phyloP scores from a whole-genome alignment of 2,329 filamentous ascomycete genomes.

The Aspergillus pseudotamarii region DNA sequence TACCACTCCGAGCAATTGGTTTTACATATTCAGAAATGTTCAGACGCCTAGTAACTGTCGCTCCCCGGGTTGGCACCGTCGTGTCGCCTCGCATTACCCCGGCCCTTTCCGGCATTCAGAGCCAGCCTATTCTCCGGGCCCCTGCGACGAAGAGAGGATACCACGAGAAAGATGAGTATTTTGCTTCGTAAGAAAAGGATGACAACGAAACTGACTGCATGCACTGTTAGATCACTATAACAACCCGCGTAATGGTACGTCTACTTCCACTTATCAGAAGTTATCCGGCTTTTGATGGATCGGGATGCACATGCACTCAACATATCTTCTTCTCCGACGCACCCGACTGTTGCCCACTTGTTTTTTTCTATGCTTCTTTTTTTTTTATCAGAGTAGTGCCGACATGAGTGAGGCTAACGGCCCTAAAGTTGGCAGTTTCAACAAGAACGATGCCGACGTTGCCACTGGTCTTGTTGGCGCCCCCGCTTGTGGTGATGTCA shows the following conservation, averaged over 20 bases:
- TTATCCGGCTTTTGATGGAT: neutral
- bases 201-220: constrained; percentile 20
- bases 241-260: constrained; percentile 67
- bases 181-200: neutral
- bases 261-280: neutral
- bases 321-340: neutral
- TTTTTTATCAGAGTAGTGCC: constrained; percentile 1
- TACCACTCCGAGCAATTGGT: neutral
- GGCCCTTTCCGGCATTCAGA: constrained; percentile 47
- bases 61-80: constrained; percentile 56
- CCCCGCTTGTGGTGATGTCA: constrained; percentile 89
- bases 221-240: constrained; percentile 79
- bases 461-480: constrained; percentile 89
- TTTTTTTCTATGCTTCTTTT: neutral
- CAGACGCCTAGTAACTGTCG: constrained; percentile 57
- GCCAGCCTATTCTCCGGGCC: constrained; percentile 43
- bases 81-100: constrained; percentile 54
- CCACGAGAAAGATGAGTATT: constrained; percentile 66
- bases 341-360: neutral
- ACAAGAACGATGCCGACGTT: constrained; percentile 78
- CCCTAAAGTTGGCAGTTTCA: constrained; percentile 65
- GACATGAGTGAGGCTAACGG: constrained; percentile 11
- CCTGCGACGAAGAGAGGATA: constrained; percentile 52
- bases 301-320: neutral
- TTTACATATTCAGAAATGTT: constrained; percentile 50